Percentiles rank a stretch among this genome's conserved stretches.
phyloP scores from a whole-genome alignment of 805 yeast genomes.

The Candida qinlingensis region DNA sequence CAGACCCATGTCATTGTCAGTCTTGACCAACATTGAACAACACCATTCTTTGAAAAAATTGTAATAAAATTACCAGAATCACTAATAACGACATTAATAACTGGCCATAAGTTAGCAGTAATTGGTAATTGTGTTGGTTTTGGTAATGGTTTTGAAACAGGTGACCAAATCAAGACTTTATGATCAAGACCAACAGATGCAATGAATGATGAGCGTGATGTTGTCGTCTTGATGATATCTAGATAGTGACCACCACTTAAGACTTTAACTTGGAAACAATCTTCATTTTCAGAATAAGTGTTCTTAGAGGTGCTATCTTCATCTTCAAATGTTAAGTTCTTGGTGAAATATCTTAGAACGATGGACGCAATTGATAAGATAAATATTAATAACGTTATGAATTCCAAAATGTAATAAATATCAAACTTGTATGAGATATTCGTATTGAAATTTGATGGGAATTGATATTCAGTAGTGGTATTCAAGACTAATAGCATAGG shows the following conservation, averaged over 20 bases:
- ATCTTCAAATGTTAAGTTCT: conserved; percentile 15
- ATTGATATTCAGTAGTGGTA: neutral
- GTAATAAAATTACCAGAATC: conserved; percentile 55
- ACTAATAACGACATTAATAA: conserved; percentile 50
- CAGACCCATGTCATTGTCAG: conserved; percentile 50
- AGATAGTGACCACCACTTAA: conserved; percentile 49
- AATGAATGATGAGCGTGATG: conserved; percentile 57
- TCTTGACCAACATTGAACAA: conserved; percentile 59
- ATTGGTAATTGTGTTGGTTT: conserved; percentile 39
- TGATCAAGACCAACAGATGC: conserved; percentile 74
- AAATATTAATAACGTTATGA: conserved; percentile 44
- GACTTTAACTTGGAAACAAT: conserved; percentile 33
- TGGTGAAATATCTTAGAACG: conserved; percentile 35
- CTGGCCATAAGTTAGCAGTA: conserved; percentile 51
- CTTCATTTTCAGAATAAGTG: conserved; percentile 13
- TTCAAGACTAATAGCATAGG: neutral
- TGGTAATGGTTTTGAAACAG: conserved; percentile 44
- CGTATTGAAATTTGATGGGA: conserved; percentile 13
- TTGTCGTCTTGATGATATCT: conserved; percentile 57
- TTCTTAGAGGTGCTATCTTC: conserved; percentile 19
- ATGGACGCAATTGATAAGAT: conserved; percentile 44
- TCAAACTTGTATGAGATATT: conserved; percentile 39
- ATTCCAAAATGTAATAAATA: conserved; percentile 50
- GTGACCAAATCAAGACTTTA: conserved; percentile 69
- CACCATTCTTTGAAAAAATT: conserved; percentile 46